Evolutionary conservation across 129 eudicot species (phyloP).

Genomic region (carrot (Daucus carota)): DNA sequence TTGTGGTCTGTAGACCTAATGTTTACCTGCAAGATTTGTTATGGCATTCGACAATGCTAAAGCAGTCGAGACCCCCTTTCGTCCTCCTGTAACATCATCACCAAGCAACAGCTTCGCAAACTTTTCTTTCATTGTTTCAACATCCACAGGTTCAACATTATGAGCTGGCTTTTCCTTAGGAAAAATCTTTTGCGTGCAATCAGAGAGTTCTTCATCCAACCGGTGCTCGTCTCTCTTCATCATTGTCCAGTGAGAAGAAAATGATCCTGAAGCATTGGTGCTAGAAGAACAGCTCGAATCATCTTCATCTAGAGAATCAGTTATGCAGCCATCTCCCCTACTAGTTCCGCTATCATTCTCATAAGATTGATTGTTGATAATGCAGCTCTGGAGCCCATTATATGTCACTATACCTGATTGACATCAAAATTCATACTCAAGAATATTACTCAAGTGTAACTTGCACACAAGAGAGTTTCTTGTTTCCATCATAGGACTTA

Average conservation of each 20-base stretch:
- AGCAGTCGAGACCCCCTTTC: conserved; percentile 67
- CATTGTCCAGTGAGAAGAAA: conserved; percentile 55
- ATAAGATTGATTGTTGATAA: conserved; percentile 36
- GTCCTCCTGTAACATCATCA: conserved; percentile 84
- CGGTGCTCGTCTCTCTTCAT: conserved; percentile 54
- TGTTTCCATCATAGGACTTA: too few species aligned
- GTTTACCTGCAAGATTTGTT: conserved; percentile 72
- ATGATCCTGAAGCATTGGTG: conserved; percentile 54
- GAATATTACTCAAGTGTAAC: neutral
- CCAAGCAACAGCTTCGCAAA: conserved; percentile 86
- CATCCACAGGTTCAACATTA: conserved; percentile 33
- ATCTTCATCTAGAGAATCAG: conserved; percentile 68
- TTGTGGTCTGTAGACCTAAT: neutral
- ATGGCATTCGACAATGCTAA: conserved; percentile 82
- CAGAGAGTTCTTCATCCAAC: conserved; percentile 43
- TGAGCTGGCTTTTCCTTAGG: conserved; percentile 34
- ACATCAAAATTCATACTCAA: neutral
- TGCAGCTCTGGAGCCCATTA: conserved; percentile 83
- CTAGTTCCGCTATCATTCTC: conserved; percentile 59
- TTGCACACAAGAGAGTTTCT: neutral
- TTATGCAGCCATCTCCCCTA: conserved; percentile 48
- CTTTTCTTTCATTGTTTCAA: conserved; percentile 72
- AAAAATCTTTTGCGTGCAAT: conserved; percentile 22
- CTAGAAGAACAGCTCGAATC: conserved; percentile 77
- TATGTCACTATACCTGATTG: conserved; percentile 74